Evolutionary conservation across 495 filamentous ascomycete genomes (phyloP).

Genomic region (Penicillium alfredii): DNA sequence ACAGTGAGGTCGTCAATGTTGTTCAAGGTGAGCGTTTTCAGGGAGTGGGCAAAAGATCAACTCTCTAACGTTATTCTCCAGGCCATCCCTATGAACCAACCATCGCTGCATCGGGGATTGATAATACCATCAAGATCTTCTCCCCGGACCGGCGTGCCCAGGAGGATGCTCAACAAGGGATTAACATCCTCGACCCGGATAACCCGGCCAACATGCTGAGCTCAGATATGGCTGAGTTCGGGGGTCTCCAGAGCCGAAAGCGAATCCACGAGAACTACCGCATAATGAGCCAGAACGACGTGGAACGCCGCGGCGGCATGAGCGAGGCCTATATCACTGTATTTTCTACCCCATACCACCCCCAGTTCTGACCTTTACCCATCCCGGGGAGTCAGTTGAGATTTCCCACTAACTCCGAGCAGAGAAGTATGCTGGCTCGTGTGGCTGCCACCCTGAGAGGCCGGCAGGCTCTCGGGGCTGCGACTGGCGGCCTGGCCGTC

Average conservation of each 20-base stretch:
- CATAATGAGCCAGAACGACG: constrained; percentile 62
- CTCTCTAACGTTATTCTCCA: constrained; percentile 10
- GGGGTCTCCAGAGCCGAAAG: constrained; percentile 51
- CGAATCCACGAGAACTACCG: constrained; percentile 55
- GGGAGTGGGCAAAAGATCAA: background rate
- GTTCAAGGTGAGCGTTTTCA: constrained; percentile 46
- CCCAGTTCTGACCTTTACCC: no score
- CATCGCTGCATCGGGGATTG: constrained; percentile 66
- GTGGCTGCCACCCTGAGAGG: constrained; percentile 44
- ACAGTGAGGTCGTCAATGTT: constrained; percentile 71
- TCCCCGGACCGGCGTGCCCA: constrained; percentile 57
- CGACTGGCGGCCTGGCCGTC: constrained; percentile 5
- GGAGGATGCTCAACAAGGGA: constrained; percentile 48
- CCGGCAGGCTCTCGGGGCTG: constrained; percentile 20
- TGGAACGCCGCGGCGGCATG: constrained; percentile 54
- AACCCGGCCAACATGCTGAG: constrained; percentile 30
- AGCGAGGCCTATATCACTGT: constrained; percentile 60
- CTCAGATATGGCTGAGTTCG: constrained; percentile 12
- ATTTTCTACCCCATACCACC: no score
- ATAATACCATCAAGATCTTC: constrained; percentile 73
- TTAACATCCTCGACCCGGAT: constrained; percentile 47
- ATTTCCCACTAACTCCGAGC: no score
- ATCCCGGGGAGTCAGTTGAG: no score
- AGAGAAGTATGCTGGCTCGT: constrained; percentile 57
- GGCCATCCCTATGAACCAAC: constrained; percentile 69